Conservation (phyloP, 352 stramenopile genomes). For the Phytopythium vexans region DNA sequence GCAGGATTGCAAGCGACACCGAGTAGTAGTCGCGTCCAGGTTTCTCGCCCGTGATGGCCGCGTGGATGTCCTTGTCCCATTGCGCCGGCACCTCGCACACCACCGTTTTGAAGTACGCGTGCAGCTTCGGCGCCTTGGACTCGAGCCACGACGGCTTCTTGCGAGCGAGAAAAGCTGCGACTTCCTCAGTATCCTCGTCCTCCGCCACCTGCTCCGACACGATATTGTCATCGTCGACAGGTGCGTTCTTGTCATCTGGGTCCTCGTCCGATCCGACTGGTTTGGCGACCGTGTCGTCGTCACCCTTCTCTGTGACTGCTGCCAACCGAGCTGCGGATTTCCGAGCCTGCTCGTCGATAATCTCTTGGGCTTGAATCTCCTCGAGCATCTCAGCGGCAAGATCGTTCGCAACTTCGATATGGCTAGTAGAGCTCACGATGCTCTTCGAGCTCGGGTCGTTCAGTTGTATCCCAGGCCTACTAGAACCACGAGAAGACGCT, state of each 20-base stretch:
- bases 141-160: conserved; percentile 61
- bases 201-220: conserved; percentile 69
- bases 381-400: conserved; percentile 44
- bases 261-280: neutral
- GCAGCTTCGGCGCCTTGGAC: conserved; percentile 34
- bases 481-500: neutral
- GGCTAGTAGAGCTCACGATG: neutral
- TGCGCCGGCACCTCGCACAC: conserved; percentile 59
- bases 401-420: conserved; percentile 20
- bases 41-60: conserved; percentile 74
- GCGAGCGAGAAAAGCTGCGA: conserved; percentile 29
- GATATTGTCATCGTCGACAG: conserved; percentile 13
- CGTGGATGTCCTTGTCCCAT: conserved; percentile 87
- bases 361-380: conserved; percentile 45
- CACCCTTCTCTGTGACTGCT: conserved; percentile 8
- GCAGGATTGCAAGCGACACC: conserved; percentile 51
- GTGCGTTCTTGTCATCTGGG: neutral
- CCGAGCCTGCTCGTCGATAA: conserved; percentile 23
- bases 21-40: conserved; percentile 78
- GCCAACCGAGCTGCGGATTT: conserved; percentile 11
- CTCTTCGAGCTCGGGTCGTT: neutral
- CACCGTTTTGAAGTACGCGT: conserved; percentile 64
- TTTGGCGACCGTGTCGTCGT: conserved; percentile 3
- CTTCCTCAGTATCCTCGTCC: conserved; percentile 44
- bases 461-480: neutral